Base-by-base conservation (phyloP, 495 filamentous ascomycete species). In the Aspergillus sparsus region DNA sequence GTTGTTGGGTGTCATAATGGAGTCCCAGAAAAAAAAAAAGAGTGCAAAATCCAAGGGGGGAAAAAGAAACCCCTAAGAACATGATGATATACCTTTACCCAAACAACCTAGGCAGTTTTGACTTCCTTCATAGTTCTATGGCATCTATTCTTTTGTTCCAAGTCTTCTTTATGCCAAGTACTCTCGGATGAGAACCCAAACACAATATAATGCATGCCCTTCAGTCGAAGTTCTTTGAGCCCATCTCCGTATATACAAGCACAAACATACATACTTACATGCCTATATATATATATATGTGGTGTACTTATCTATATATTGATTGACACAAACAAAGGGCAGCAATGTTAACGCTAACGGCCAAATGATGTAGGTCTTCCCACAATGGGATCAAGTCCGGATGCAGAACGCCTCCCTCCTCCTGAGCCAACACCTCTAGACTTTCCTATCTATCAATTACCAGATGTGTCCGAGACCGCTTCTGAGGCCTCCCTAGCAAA, bases 401-500 rank as follows among this genome's bases (percentile, higher is more conserved):
- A 79, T 35, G 73, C 70, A 54, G 76, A 79, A 65, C 73, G 79
- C 61, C 64, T 63, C 47, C 78, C 80, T 10, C 81, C 81, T 10
- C 55, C 80, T 35, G 60, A 68, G 32, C 73, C 80, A 53, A 82
- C 79, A 2, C 77, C 71, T 6, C 69, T 83, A 21, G 77, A 83
- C 34, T 83, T 83, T 63, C 81, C 81, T 31, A 59, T 66, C 32
- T 80, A 80, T 61, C 59, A 62, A 11, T 68, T 74, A n/a, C 65
- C 69, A 49, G 63, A 68, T 21, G 56, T 66, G n/a, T 42, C 66
- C 33, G 51, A 62, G 8, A 36, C 67, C 35, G 62, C 71, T n/a
- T 42, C 60, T 15, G 67, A 74, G 55, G 62, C 67, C n/a, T 62
- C 67, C 39, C 64, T 76, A 21, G 60, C 63, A 42, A 68, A 75